A percentile compares a stretch with the other conserved stretches of the same genome.
These are phyloP conservation scores for Salvia hispanica DNA, from an alignment of 257 asterid species.

Conservation along the genomic window DNA sequence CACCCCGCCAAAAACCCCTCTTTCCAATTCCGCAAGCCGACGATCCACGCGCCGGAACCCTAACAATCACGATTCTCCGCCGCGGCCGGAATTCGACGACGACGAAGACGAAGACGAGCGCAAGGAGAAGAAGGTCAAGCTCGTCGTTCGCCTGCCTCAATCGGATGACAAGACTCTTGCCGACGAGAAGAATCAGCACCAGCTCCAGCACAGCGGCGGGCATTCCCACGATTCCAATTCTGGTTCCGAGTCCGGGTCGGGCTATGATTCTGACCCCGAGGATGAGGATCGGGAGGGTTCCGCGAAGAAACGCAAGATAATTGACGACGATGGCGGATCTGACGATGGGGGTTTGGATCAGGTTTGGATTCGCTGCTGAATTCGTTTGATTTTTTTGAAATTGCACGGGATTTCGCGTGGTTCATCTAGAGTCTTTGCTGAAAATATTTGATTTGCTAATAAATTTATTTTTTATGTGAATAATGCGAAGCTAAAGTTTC, in stretches of 20 bases:
- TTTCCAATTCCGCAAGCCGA: constrained; percentile 42
- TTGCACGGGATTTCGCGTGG: constrained; percentile 17
- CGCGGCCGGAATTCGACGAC: constrained; percentile 48
- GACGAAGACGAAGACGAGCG: constrained; percentile 92
- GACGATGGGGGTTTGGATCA: constrained; percentile 53
- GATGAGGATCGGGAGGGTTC: constrained; percentile 48
- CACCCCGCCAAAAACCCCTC: constrained; percentile 36
- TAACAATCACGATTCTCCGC: constrained; percentile 37
- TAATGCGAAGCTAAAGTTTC: constrained; percentile 33
- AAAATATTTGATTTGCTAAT: constrained; percentile 9
- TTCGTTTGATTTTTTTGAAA: constrained; percentile 23
- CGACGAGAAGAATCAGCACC: constrained; percentile 26
- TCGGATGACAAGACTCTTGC: constrained; percentile 36
- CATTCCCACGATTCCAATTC: constrained; percentile 53
- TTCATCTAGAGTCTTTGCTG: constrained; percentile 6
- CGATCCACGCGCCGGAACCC: constrained; percentile 71
- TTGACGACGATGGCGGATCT: constrained; percentile 71
- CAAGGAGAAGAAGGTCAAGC: constrained; percentile 85
- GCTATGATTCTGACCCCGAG: constrained; percentile 46
- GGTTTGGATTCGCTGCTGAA: constrained; percentile 40
- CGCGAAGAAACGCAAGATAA: constrained; percentile 56
- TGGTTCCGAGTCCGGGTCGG: constrained; percentile 51
- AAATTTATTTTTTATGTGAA: constrained; percentile 22
- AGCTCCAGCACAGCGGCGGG: constrained; percentile 34
- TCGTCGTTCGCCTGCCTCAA: constrained; percentile 77